Evolutionary conservation across 306 rosid species (phyloP).

Genomic region (Glycine latifolia): DNA sequence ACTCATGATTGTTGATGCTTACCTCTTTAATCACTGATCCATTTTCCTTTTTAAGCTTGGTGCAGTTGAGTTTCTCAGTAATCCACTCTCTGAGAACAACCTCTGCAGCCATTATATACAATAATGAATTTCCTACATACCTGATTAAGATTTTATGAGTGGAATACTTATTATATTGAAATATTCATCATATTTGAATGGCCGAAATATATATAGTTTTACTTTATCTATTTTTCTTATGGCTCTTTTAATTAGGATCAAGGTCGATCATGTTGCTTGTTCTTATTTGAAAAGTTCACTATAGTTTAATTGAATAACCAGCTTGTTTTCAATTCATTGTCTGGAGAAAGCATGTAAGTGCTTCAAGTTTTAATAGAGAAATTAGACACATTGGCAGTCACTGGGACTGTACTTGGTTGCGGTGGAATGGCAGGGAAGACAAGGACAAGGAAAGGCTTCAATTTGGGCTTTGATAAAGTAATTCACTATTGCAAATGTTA

Average conservation of each 20-base stretch:
- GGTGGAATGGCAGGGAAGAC: neutral
- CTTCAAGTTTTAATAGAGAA: conserved; percentile 34
- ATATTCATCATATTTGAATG: too few species aligned
- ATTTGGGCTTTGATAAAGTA: conserved; percentile 35
- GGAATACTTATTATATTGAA: too few species aligned
- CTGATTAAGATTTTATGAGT: too few species aligned
- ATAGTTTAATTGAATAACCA: neutral
- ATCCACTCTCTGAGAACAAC: too few species aligned
- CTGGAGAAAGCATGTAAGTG: neutral
- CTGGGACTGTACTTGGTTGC: neutral
- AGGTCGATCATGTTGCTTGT: conserved; percentile 19
- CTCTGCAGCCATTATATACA: too few species aligned
- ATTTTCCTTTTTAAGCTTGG: too few species aligned
- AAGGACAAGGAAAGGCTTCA: conserved; percentile 1
- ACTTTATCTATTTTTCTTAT: neutral
- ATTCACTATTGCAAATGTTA: conserved; percentile 3
- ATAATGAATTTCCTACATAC: too few species aligned
- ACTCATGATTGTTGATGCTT: too few species aligned
- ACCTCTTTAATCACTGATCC: too few species aligned
- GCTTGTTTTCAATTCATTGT: conserved; percentile 17
- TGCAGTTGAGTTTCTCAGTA: too few species aligned
- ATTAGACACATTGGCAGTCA: neutral
- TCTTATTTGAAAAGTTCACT: conserved; percentile 33
- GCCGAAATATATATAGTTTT: neutral
- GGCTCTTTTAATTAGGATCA: conserved; percentile 13